Conservation (phyloP, 2,329 filamentous ascomycete genomes). For the Talaromyces piceae region DNA sequence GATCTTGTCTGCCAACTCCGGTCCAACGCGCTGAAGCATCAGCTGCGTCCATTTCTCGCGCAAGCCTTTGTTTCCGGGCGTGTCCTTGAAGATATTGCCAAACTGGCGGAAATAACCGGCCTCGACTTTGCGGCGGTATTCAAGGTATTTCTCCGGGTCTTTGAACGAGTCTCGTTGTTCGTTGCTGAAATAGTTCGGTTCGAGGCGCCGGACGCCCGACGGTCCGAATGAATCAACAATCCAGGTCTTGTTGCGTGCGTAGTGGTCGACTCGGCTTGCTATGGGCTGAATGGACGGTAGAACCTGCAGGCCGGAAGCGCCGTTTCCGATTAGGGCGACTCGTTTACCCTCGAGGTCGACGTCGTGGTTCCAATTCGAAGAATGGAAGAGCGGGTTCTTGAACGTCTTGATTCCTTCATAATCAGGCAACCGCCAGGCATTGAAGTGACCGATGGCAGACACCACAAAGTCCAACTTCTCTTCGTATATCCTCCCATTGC, state of each 20-base stretch:
- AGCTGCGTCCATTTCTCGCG: slow-evolving; percentile 43
- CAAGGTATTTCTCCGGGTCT: slow-evolving; percentile 54
- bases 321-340: slow-evolving; percentile 57
- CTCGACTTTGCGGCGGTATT: slow-evolving; percentile 52
- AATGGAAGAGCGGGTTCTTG: slow-evolving; percentile 51
- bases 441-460: slow-evolving; percentile 59
- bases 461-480: slow-evolving; percentile 55
- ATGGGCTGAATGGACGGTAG: slow-evolving; percentile 34
- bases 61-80: slow-evolving; percentile 42
- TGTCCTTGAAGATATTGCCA: slow-evolving; percentile 47
- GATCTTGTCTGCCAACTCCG: slow-evolving; percentile 49
- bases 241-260: slow-evolving; percentile 60
- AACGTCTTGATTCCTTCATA: slow-evolving; percentile 52
- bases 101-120: slow-evolving; percentile 57
- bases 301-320: slow-evolving; percentile 53
- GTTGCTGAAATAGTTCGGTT: slow-evolving; percentile 48
- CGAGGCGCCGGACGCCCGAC: slow-evolving; percentile 46
- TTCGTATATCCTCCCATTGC: slow-evolving; percentile 25
- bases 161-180: slow-evolving; percentile 52
- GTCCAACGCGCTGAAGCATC: slow-evolving; percentile 51
- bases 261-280: slow-evolving; percentile 51
- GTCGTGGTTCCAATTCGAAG: slow-evolving; percentile 51
- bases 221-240: slow-evolving; percentile 57
- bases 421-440: slow-evolving; percentile 56
- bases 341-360: slow-evolving; percentile 44